Conservation (phyloP, 2,329 filamentous ascomycete genomes). For the Hymenoscyphus fraxineus region DNA sequence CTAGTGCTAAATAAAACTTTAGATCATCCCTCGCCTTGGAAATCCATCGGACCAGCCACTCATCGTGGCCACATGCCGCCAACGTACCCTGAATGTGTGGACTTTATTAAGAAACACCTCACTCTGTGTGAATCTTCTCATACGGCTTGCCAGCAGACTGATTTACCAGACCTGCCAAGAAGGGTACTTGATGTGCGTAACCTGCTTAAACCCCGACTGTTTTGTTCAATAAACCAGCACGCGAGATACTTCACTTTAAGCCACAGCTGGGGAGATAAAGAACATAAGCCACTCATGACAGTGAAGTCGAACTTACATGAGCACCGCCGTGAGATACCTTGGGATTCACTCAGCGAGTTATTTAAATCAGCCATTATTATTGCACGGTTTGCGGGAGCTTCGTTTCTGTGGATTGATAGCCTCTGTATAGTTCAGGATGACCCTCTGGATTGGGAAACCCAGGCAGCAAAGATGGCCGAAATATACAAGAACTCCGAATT, state of each 20-base stretch:
- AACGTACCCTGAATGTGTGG: not conserved
- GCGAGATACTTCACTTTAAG: not conserved
- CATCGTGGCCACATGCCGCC: not conserved
- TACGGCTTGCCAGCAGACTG: not conserved
- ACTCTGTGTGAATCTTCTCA: not conserved
- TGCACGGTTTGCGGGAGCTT: not conserved
- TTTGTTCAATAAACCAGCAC: not conserved
- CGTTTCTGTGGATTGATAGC: conserved; percentile 11
- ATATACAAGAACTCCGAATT: not conserved
- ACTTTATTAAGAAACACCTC: not conserved
- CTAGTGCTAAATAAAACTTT: not conserved
- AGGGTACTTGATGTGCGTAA: not conserved
- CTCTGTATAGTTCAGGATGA: conserved; percentile 12
- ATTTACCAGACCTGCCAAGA: not conserved
- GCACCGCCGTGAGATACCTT: not conserved
- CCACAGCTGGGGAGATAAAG: not conserved
- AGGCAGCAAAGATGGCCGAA: not conserved
- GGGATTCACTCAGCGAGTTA: not conserved
- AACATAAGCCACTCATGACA: not conserved
- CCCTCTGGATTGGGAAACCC: not conserved
- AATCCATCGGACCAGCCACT: not conserved
- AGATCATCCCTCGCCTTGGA: not conserved
- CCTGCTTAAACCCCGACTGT: not conserved
- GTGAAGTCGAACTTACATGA: not conserved
- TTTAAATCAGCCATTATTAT: not conserved